phyloP scores from a whole-genome alignment of 768 basidiomycete species.

The Panaeolus cyanescens region DNA sequence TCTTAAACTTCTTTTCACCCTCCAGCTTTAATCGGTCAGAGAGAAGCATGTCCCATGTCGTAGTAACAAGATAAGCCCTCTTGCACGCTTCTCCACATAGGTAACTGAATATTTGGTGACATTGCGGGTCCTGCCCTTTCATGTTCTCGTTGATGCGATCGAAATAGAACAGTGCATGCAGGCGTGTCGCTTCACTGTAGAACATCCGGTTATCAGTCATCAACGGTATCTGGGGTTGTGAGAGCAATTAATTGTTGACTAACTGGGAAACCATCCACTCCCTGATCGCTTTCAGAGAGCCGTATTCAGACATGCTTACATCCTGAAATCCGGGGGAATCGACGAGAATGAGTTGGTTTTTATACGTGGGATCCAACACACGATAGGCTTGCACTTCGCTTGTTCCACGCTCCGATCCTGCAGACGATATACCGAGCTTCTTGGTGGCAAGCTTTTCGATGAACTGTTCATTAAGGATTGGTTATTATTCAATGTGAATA shows the following conservation, averaged over 20 bases:
- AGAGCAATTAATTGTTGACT: neutral
- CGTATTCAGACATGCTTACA: neutral
- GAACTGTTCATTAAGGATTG: neutral
- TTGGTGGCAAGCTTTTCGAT: neutral
- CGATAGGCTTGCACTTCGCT: neutral
- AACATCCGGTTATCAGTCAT: neutral
- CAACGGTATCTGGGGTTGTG: rapidly evolving
- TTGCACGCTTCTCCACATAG: no score
- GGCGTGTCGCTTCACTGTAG: neutral
- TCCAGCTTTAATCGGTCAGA: no score
- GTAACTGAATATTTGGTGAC: neutral
- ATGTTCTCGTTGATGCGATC: neutral
- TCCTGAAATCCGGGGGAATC: neutral
- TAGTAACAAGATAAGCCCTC: no score
- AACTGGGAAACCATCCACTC: neutral
- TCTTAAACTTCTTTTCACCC: no score
- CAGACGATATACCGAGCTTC: neutral
- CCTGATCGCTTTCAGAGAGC: neutral
- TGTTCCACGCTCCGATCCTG: neutral
- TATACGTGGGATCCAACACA: neutral
- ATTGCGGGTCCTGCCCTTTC: neutral
- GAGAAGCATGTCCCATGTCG: no score
- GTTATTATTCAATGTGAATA: no score
- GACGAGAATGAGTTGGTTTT: neutral
- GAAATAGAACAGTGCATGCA: neutral